Conservation (phyloP, 2,329 filamentous ascomycete genomes). For the Pseudogymnoascus sp. region DNA sequence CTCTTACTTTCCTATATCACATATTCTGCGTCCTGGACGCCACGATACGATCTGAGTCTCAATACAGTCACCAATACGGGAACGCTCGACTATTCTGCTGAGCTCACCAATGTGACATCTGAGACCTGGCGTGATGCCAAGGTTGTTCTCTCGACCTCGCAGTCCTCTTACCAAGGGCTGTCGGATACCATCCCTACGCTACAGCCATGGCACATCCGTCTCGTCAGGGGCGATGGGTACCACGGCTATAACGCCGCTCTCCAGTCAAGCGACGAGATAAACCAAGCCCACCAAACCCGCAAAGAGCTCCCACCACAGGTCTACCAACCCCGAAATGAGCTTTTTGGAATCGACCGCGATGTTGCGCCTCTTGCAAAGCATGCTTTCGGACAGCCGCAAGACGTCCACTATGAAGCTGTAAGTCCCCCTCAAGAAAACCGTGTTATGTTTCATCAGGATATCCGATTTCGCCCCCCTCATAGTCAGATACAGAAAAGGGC, state of each 20-base stretch:
- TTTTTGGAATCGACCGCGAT: slow-evolving; percentile 29
- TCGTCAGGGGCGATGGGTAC: slow-evolving; percentile 26
- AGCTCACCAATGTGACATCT: slow-evolving; percentile 42
- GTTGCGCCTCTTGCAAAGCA: background rate
- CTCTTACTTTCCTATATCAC: slow-evolving; percentile 28
- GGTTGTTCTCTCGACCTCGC: slow-evolving; percentile 40
- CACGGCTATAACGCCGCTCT: slow-evolving; percentile 16
- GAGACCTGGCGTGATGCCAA: slow-evolving; percentile 42
- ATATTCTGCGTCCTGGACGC: slow-evolving; percentile 37
- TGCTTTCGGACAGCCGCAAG: background rate
- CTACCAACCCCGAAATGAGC: slow-evolving; percentile 29
- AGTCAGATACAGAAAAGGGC: background rate
- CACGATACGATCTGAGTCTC: slow-evolving; percentile 43
- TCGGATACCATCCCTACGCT: slow-evolving; percentile 41
- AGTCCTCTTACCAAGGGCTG: slow-evolving; percentile 42
- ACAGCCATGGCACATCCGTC: slow-evolving; percentile 39
- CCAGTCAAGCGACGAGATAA: slow-evolving; percentile 18
- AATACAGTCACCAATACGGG: slow-evolving; percentile 28
- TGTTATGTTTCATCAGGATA: background rate
- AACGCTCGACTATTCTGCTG: slow-evolving; percentile 43
- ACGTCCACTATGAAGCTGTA: background rate
- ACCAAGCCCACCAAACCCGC: slow-evolving; percentile 32
- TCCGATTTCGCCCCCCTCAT: background rate
- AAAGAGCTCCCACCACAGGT: slow-evolving; percentile 24
- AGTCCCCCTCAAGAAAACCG: background rate